These are phyloP conservation scores for Aspergillus nanangensis DNA, from an alignment of 495 filamentous ascomycete species.

Conservation along the genomic window DNA sequence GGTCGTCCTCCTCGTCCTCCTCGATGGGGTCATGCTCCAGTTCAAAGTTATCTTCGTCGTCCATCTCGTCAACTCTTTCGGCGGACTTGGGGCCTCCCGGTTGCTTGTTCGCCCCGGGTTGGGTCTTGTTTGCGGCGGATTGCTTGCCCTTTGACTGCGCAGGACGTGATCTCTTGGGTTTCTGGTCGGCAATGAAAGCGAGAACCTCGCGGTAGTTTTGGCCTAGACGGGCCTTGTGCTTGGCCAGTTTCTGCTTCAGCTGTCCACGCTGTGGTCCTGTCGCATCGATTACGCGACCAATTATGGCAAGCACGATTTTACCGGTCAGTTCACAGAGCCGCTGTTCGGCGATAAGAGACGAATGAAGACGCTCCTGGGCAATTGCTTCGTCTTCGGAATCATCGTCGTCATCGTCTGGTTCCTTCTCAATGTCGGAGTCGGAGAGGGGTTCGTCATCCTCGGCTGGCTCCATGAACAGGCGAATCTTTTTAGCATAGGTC, in stretches of 20 bases:
- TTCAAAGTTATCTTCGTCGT: slow-evolving; percentile 36
- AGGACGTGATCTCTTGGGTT: slow-evolving; percentile 30
- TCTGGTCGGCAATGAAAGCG: slow-evolving; percentile 62
- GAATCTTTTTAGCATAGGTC: slow-evolving; percentile 64
- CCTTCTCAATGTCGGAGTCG: slow-evolving; percentile 37
- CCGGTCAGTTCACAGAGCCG: slow-evolving; percentile 78
- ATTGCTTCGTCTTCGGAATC: slow-evolving; percentile 51
- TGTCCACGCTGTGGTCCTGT: slow-evolving; percentile 52
- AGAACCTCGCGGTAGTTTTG: slow-evolving; percentile 74
- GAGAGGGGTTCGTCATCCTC: slow-evolving; percentile 61
- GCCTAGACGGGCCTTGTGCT: slow-evolving; percentile 65
- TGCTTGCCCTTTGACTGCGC: slow-evolving; percentile 45
- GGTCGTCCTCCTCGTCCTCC: slow-evolving; percentile 57
- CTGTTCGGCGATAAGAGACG: slow-evolving; percentile 70
- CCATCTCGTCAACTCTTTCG: slow-evolving; percentile 37
- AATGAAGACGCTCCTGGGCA: slow-evolving; percentile 49
- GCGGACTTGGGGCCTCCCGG: slow-evolving; percentile 27
- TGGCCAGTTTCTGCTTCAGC: slow-evolving; percentile 57
- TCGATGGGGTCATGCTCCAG: slow-evolving; percentile 42
- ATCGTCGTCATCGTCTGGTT: slow-evolving; percentile 57
- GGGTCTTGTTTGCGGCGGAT: slow-evolving; percentile 33
- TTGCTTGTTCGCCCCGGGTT: slow-evolving; percentile 28
- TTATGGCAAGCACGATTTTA: slow-evolving; percentile 73
- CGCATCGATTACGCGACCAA: slow-evolving; percentile 67
- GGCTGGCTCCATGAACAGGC: slow-evolving; percentile 60